These are phyloP conservation scores for Pisolithus tinctorius DNA, from an alignment of 768 basidiomycete species.

Conservation along the genomic window DNA sequence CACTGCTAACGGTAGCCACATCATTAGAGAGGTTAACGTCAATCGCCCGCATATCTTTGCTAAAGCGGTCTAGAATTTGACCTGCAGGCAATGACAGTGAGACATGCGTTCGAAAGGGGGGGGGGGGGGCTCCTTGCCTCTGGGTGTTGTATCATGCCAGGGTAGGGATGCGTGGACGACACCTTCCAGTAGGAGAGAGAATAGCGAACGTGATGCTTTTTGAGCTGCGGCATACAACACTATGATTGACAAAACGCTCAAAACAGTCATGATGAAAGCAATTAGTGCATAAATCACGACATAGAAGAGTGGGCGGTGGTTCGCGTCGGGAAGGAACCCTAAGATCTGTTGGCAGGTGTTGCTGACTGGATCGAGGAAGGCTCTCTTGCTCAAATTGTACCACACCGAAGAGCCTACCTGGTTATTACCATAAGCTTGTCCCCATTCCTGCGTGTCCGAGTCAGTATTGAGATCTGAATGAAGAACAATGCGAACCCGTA, in stretches of 20 bases:
- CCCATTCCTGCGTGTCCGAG: conserved; percentile 18
- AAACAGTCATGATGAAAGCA: conserved; percentile 42
- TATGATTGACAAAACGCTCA: conserved; percentile 40
- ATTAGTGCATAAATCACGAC: conserved; percentile 62
- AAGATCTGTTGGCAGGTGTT: conserved; percentile 14
- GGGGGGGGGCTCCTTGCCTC: conserved; percentile 41
- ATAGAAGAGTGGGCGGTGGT: conserved; percentile 67
- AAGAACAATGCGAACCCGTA: conserved; percentile 13
- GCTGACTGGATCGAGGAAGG: conserved; percentile 5
- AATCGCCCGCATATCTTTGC: conserved; percentile 84
- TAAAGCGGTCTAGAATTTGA: conserved; percentile 83
- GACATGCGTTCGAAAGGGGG: not conserved
- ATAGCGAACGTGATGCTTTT: conserved; percentile 30
- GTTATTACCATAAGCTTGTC: conserved; percentile 20
- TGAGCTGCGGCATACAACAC: conserved; percentile 54
- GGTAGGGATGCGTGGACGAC: conserved; percentile 81
- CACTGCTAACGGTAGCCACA: conserved; percentile 70
- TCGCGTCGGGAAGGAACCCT: conserved; percentile 38
- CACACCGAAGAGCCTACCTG: conserved; percentile 20
- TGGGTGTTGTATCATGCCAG: conserved; percentile 79
- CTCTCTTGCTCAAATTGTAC: conserved; percentile 14
- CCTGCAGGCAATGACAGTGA: conserved; percentile 31
- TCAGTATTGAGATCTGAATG: not conserved
- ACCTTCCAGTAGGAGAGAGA: conserved; percentile 51
- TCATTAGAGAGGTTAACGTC: conserved; percentile 65